These are phyloP conservation scores for Coelastrella sp. DNA, from an alignment of 139 green algal genomes.

Conservation along the genomic window DNA sequence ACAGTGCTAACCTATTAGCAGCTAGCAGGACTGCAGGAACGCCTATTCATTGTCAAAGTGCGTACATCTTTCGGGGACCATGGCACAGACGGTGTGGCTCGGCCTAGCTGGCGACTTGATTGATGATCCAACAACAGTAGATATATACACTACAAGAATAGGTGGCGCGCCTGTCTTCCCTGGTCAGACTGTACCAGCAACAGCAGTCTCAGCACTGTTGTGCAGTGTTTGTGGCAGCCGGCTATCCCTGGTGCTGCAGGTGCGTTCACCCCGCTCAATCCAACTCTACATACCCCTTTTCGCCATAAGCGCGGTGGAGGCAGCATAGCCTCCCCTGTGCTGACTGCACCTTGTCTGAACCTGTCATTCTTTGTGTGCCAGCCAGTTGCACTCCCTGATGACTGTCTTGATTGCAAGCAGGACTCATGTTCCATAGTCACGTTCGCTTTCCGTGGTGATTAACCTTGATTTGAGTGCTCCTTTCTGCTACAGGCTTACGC, in stretches of 20 bases:
- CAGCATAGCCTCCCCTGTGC: no score
- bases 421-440: not conserved
- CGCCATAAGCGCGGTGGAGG: no score
- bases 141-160: slow-evolving; percentile 44
- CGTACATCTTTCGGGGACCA: not conserved
- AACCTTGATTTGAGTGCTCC: no score
- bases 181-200: not conserved
- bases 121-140: not conserved
- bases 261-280: not conserved
- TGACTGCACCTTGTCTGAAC: no score
- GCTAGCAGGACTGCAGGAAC: no score
- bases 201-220: not conserved
- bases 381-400: no score
- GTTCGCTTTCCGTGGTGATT: no score
- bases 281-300: no score
- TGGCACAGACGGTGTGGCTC: slow-evolving; percentile 24
- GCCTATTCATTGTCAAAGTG: no score
- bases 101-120: slow-evolving; percentile 31
- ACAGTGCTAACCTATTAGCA: no score
- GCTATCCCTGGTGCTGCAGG: slow-evolving; percentile 71
- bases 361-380: no score
- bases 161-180: slow-evolving; percentile 48
- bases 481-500: slow-evolving; percentile 62
- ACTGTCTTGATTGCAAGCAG: not conserved
- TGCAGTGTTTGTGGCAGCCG: slow-evolving; percentile 58